Conservation (phyloP, 495 filamentous ascomycete species). For the Aspergillus hancockii region DNA sequence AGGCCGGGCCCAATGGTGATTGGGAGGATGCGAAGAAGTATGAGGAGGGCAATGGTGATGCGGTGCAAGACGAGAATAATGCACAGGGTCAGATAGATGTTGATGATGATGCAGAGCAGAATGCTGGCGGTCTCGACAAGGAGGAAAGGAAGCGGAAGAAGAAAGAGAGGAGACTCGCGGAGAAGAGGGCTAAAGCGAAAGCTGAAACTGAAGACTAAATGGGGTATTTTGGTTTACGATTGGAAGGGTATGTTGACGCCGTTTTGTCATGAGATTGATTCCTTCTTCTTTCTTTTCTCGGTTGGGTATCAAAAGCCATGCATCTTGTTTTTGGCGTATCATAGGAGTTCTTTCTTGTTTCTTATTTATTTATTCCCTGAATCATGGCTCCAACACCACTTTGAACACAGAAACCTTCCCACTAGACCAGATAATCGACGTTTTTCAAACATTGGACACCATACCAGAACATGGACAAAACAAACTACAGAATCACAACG, state of each 20-base stretch:
- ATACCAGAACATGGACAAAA: conserved; percentile 8
- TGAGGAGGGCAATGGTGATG: conserved; percentile 41
- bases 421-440: conserved; percentile 4
- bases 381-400: conserved; percentile 5
- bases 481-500: conserved; percentile 4
- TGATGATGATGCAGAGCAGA: conserved; percentile 30
- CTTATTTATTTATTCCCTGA: neutral
- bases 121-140: conserved; percentile 38
- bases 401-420: neutral
- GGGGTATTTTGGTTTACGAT: conserved; percentile 4
- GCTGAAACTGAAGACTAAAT: conserved; percentile 25
- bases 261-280: neutral
- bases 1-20: conserved; percentile 27
- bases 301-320: conserved; percentile 8
- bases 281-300: neutral
- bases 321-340: conserved; percentile 9
- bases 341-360: conserved; percentile 8
- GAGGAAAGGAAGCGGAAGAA: conserved; percentile 52
- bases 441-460: conserved; percentile 8
- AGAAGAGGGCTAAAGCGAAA: conserved; percentile 47
- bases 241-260: neutral
- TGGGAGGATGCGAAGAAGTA: conserved; percentile 56
- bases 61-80: conserved; percentile 21
- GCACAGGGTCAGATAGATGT: conserved; percentile 22
- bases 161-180: conserved; percentile 48